Base-by-base conservation (phyloP, 495 filamentous ascomycete genomes). In the Rhypophila decipiens region DNA sequence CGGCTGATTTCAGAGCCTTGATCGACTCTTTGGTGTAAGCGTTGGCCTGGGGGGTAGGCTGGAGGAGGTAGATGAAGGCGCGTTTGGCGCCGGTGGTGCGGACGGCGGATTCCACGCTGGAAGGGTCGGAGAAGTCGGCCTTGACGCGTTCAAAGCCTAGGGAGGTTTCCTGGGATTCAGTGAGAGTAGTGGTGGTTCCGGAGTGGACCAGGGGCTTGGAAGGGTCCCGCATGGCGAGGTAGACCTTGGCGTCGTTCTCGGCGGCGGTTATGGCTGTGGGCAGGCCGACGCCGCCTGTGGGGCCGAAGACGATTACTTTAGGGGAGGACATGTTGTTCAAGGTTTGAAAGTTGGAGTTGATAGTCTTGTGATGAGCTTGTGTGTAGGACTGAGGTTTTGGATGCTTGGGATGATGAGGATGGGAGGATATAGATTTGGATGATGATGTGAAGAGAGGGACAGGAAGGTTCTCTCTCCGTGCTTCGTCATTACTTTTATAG, bases 271-370 rank as follows among this genome's bases (percentile, higher is more conserved):
- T 40, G 31, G 52, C 52, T 9, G 37, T 34, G 4, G 9, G 1
- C 12, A 49, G 52, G 44, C 43, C 56, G 34, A 59, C 52, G 12
- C 22, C 11, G 36, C 56, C 56, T 2, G 56, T 53, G 9, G 56
- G 20, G 43, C 56, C 56, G 38, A 59, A 55, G 46, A 59, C 36
- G 49, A 59, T 44, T 39, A 55, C 36, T 27, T 44, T 53, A 54
- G 54, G 34, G 50, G 56, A 22, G 21, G 52, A 2, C 46, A 52
- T 47, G 27, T 31, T 31, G 27, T 7, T 31, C 13, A 13, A 31
- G 7, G 27, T 13, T 31, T 31, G 27, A 13, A 31, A n/a, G n/a
- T n/a, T n/a, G n/a, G n/a, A n/a, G n/a, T n/a, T n/a, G n/a, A n/a
- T n/a, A n/a, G n/a, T n/a, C n/a, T n/a, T n/a, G n/a, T n/a, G n/a